Base-by-base conservation (phyloP, 2,329 filamentous ascomycete genomes). In the Fusarium sp. region DNA sequence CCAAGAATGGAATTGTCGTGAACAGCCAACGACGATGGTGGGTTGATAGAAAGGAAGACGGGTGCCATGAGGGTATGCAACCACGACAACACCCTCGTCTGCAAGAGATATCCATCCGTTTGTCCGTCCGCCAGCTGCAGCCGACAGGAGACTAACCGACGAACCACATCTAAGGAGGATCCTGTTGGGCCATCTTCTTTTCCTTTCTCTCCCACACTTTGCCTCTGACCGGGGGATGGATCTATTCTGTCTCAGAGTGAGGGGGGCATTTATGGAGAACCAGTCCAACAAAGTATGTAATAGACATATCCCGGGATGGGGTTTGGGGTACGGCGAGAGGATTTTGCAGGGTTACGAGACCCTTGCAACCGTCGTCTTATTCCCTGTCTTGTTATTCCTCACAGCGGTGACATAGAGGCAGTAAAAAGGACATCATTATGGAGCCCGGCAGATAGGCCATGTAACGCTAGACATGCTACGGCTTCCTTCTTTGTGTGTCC, bases 361-460 rank as follows among this genome's bases (percentile, higher is more conserved):
- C 69, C 65, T 71, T 63, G 68, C 44, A 62, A 42, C 38, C 53
- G 34, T 45, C 56, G 24, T 39, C 56, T 60, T 61, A 24, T 22
- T 24, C 56, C 39, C 44, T 53, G n/a, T 40, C 34, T 24, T 62
- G 57, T 22, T 39, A 26, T 39, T 38, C 43, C 38, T 42, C 49
- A 22, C 39, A 58, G 38, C 19, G 22, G 49, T 57, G 36, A 46
- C 62, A 31, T 50, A 62, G 28, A 34, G 15, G 33, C 36, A 31
- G 31, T 31, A 19, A 21, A 43, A 49, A 45, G 39, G 56, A 47
- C 49, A 57, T 57, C 26, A 34, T n/a, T 47, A 66, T 65, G 62
- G 53, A 58, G 57, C 64, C 60, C 65, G 69, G 68, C 63, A 69
- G 62, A 69, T 69, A 62, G 66, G 62, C 55, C 39, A 74, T 74